phyloP scores from a whole-genome alignment of 2,329 filamentous ascomycete genomes.

The Cytospora paraplurivora region DNA sequence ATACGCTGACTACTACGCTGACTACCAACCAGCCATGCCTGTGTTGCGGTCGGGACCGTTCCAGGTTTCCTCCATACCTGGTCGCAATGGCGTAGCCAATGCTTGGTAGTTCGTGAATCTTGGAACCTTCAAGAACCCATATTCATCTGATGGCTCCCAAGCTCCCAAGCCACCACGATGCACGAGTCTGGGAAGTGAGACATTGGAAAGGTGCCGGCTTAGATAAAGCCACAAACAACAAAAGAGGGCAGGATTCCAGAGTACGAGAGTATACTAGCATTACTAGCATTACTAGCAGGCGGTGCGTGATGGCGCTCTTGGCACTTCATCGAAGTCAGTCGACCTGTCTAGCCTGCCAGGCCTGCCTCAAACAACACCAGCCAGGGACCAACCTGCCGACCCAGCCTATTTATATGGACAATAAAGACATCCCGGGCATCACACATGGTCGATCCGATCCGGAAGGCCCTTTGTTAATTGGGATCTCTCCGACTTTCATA shows the following conservation, averaged over 20 bases:
- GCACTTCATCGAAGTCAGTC: neutral
- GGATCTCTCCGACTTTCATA: neutral
- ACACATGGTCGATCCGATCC: neutral
- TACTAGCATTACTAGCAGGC: neutral
- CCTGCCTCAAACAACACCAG: too few species aligned
- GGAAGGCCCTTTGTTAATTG: neutral
- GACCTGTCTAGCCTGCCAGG: neutral
- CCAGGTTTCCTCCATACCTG: too few species aligned
- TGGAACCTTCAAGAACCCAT: neutral
- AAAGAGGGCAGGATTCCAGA: neutral
- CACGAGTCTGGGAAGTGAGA: neutral
- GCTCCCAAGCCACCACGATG: neutral
- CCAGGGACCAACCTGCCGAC: too few species aligned
- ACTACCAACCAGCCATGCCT: too few species aligned
- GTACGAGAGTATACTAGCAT: neutral
- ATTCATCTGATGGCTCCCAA: neutral
- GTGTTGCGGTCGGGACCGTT: too few species aligned
- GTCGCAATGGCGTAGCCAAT: too few species aligned
- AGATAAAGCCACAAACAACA: neutral
- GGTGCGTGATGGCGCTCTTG: too few species aligned
- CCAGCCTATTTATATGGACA: neutral
- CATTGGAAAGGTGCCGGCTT: neutral
- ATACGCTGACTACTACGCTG: too few species aligned
- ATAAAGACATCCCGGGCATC: neutral
- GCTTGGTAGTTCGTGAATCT: neutral